A percentile compares a stretch with the other conserved stretches of the same genome.
Conservation (phyloP, 345 rosid genomes). For the Linum usitatissimum region DNA sequence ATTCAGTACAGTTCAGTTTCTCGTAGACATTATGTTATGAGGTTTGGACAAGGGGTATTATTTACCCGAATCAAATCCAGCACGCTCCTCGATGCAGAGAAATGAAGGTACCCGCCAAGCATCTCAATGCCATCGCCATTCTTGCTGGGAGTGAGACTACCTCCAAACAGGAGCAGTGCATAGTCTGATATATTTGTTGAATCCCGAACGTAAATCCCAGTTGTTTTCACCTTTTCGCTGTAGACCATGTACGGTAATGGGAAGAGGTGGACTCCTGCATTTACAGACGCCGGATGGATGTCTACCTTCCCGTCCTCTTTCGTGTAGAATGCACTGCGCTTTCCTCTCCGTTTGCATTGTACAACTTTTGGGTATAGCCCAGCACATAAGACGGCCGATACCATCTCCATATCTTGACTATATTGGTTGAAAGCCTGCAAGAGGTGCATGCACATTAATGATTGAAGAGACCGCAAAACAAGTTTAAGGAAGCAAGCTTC, state of each 20-base stretch:
- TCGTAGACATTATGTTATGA: no score
- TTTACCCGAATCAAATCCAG: constrained; percentile 67
- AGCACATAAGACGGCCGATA: constrained; percentile 74
- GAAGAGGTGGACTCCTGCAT: constrained; percentile 63
- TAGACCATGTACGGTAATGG: constrained; percentile 85
- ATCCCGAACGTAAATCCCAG: constrained; percentile 64
- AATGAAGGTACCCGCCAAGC: constrained; percentile 95
- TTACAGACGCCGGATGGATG: constrained; percentile 91
- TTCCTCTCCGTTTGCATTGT: constrained; percentile 95
- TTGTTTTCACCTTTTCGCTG: constrained; percentile 87
- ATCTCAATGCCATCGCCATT: constrained; percentile 84
- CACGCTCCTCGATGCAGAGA: constrained; percentile 74
- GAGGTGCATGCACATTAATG: neutral
- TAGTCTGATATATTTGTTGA: constrained; percentile 91
- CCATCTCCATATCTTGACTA: constrained; percentile 84
- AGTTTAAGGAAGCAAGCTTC: constrained; percentile 12
- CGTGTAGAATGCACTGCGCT: constrained; percentile 75
- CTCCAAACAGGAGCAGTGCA: constrained; percentile 90
- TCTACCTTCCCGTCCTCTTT: constrained; percentile 94
- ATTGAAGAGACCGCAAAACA: neutral
- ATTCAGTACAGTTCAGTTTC: neutral
- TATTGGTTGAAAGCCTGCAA: constrained; percentile 74
- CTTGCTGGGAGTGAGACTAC: constrained; percentile 61
- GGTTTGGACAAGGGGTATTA: neutral
- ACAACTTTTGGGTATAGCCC: constrained; percentile 97